Evolutionary conservation across 371 early-diverging fungal species (phyloP), one percentile per base, ranked within the genome.

Genomic region (Astathelohania contejeani): DNA sequence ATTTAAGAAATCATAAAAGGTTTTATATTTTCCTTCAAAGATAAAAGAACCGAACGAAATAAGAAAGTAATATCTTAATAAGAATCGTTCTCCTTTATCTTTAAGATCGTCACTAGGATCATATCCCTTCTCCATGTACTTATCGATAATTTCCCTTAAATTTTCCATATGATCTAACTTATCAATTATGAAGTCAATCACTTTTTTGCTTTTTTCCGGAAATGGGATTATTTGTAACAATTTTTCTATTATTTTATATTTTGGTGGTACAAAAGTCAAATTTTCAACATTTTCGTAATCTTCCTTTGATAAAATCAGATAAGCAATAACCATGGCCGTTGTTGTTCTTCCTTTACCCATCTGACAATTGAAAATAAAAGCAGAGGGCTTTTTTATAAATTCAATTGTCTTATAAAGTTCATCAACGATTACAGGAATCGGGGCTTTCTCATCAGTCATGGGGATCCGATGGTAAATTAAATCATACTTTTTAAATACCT

Each of bases 281-380:
- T 72, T 60, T 29, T 74, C 73, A 68, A 77, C 27, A 16, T 10
- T 22, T 27, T 45, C 28, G 7, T 52, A 12, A 48, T 20, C 7
- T 66, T 53, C 25, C n/a, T 44, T 32, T 22, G 53, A 56, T 65
- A 69, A 0, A 22, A 61, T 54, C 22, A 61, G 42, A 16, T 53
- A 25, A 0, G 83, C 76, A 6, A 77, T 78, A 24, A 82, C 75
- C 77, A 80, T 81, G 3, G 81, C 83, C 3, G 82, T 82, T 0
- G 83, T 84, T 0, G 84, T 84, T 14, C 84, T 74, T 3, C 84
- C 84, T 24, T 83, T 82, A 3, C 84, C 84, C 84, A 83, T 83
- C 58, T 83, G 84, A 63, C 84, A 83, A 54, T 83, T 83, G 66
- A 81, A 83, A 37, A 83, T 56, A 9, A 78, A 70, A 54, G 79